These are phyloP conservation scores for Ceratobasidium sp. DNA, from an alignment of 1,284 basidiomycete genomes.

Conservation along the genomic window DNA sequence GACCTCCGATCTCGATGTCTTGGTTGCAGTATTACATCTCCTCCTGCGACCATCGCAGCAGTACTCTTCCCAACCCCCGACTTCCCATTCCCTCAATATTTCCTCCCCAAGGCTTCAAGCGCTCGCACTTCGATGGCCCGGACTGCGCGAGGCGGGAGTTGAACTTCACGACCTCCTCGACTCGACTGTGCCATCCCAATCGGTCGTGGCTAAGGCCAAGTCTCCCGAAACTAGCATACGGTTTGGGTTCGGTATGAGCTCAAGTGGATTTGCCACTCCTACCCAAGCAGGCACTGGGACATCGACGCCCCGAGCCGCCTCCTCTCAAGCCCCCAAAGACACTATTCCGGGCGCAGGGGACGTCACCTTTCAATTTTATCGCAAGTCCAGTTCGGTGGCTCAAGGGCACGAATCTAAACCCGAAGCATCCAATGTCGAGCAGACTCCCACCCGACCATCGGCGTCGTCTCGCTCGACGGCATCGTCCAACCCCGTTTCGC, in stretches of 20 bases:
- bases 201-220: conserved; percentile 59
- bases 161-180: conserved; percentile 74
- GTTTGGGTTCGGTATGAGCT: conserved; percentile 29
- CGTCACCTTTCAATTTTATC: conserved; percentile 45
- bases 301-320: conserved; percentile 7
- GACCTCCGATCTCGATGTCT: conserved; percentile 89
- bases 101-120: conserved; percentile 77
- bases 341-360: conserved; percentile 37
- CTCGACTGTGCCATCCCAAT: conserved; percentile 66
- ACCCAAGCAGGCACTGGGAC: conserved; percentile 31
- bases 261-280: conserved; percentile 35
- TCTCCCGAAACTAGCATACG: conserved; percentile 54
- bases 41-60: conserved; percentile 94
- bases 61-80: conserved; percentile 84
- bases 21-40: conserved; percentile 85
- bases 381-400: conserved; percentile 38
- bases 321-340: conserved; percentile 25
- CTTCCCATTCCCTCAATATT: conserved; percentile 79
- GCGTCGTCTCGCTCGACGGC: conserved; percentile 17
- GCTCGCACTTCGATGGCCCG: conserved; percentile 77
- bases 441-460: conserved; percentile 28
- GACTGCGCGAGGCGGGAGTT: conserved; percentile 76
- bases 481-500: conserved; percentile 25
- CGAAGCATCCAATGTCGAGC: conserved; percentile 26
- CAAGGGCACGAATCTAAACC: conserved; percentile 28